phyloP scores from a whole-genome alignment of 768 basidiomycete species.

The Naematelia aurantialba region DNA sequence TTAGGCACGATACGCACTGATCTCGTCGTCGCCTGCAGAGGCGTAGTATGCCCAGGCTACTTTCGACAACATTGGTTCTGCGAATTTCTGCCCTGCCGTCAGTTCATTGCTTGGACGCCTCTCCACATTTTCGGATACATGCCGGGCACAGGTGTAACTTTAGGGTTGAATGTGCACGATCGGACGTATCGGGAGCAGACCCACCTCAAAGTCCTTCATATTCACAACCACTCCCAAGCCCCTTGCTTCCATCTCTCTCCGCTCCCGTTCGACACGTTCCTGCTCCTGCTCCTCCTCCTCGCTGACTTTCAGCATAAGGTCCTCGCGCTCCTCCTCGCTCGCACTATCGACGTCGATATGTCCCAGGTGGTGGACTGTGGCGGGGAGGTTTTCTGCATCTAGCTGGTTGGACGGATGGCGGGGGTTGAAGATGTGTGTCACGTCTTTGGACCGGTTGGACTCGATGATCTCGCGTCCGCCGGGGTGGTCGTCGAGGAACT shows the following conservation, averaged over 20 bases:
- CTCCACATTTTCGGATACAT: neutral
- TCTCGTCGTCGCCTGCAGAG: conserved; percentile 42
- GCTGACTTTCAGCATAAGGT: conserved; percentile 28
- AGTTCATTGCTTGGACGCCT: neutral
- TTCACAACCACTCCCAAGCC: conserved; percentile 38
- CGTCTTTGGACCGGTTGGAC: conserved; percentile 38
- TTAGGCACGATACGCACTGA: conserved; percentile 23
- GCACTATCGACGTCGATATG: conserved; percentile 24
- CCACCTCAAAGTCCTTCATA: conserved; percentile 43
- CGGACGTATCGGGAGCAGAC: neutral
- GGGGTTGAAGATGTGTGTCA: conserved; percentile 43
- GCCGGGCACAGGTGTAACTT: too few relatives aligned
- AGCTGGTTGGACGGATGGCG: conserved; percentile 45
- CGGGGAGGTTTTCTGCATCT: conserved; percentile 37
- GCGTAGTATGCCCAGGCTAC: conserved; percentile 52
- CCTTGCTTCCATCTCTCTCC: conserved; percentile 35
- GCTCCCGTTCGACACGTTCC: conserved; percentile 17
- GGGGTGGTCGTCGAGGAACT: conserved; percentile 44
- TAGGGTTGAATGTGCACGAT: too few relatives aligned
- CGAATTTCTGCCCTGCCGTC: conserved; percentile 39
- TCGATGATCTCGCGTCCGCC: conserved; percentile 44
- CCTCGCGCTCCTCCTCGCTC: conserved; percentile 32
- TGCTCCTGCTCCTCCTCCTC: conserved; percentile 36
- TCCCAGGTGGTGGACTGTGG: conserved; percentile 34
- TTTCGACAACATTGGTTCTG: conserved; percentile 47